Evolutionary conservation across 805 yeast species (phyloP), one percentile per base, ranked within the genome.

Genomic region (Nakazawaea ernobii): DNA sequence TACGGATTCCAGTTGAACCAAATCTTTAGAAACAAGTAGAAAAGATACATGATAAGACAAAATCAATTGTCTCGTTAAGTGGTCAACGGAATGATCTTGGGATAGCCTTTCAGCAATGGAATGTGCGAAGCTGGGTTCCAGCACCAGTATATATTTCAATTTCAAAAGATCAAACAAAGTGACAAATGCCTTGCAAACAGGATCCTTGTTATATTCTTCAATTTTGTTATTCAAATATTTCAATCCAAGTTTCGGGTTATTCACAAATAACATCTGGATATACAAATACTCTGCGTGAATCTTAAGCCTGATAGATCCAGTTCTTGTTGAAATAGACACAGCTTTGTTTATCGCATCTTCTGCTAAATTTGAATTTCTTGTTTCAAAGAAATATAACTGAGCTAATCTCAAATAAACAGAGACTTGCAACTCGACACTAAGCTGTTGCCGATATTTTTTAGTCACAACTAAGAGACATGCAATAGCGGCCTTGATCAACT

Each of bases 281-380:
- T 62, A 66, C 27, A 74, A 49, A 26, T 68, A 55, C 46, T 71
- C 75, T 13, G 67, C 50, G 39, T 59, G 54, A 30, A 71, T 59
- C 37, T 58, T 58, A 24, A 60, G 35, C 6, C 51, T 39, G 3
- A 51, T 28, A 6, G 61, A 49, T 32, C 63, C 53, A 50, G 63
- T 63, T 45, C 70, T 55, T 4, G 53, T 50, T 6, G 70, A 56
- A 3, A 69, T 48, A 0, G 59, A 41, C 1, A 66, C 55, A 1
- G 72, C 65, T 44, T 54, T 55, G 58, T 50, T 67, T 29, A 54
- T 65, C 60, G 59, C 68, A 9, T 65, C 67, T 13, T 71, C 71
- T 0, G 82, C 81, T 35, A 60, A 52, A 28, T 66, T 66, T 14
- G 60, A 52, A 51, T 69, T 67, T 2, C 59, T 59, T 0, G 80